Percentiles rank a stretch among this genome's conserved stretches.
phyloP scores from a whole-genome alignment of 345 rosid species.

The Salix purpurea region DNA sequence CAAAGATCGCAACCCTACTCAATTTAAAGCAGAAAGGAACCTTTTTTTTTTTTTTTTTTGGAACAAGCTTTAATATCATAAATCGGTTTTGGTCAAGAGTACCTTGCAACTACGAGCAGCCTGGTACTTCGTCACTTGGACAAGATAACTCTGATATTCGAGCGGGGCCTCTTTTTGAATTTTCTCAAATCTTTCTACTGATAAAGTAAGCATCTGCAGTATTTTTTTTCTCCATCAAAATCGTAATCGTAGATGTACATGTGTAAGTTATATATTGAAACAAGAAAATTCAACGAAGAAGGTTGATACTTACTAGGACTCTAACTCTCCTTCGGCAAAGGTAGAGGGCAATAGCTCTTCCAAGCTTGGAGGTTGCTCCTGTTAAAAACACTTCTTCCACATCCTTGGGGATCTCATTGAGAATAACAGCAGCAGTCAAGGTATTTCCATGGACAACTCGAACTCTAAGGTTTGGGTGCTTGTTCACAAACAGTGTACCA shows the following conservation, averaged over 20 bases:
- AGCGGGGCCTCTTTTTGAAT: conserved; percentile 80
- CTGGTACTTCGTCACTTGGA: conserved; percentile 91
- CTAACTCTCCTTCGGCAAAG: conserved; percentile 74
- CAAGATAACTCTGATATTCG: conserved; percentile 71
- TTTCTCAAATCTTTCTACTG: conserved; percentile 79
- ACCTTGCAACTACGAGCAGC: conserved; percentile 91
- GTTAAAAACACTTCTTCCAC: conserved; percentile 82
- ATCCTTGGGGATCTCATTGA: conserved; percentile 64
- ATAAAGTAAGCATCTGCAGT: conserved; percentile 78
- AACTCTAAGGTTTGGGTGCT: conserved; percentile 70
- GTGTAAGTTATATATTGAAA: background rate
- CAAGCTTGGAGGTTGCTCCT: conserved; percentile 98
- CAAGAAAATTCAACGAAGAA: background rate
- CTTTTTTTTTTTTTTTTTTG: too few species aligned
- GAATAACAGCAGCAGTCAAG: conserved; percentile 92
- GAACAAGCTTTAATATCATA: too few species aligned
- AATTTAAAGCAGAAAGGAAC: too few species aligned
- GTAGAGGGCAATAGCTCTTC: conserved; percentile 92
- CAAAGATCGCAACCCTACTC: background rate
- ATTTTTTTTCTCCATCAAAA: background rate
- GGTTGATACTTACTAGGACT: conserved; percentile 60
- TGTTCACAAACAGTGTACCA: conserved; percentile 82
- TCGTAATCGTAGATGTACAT: too few species aligned
- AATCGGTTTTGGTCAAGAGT: background rate
- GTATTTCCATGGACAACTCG: conserved; percentile 98